These are phyloP conservation scores for Fusarium chuoi DNA, from an alignment of 2,329 filamentous ascomycete species.

Conservation along the genomic window DNA sequence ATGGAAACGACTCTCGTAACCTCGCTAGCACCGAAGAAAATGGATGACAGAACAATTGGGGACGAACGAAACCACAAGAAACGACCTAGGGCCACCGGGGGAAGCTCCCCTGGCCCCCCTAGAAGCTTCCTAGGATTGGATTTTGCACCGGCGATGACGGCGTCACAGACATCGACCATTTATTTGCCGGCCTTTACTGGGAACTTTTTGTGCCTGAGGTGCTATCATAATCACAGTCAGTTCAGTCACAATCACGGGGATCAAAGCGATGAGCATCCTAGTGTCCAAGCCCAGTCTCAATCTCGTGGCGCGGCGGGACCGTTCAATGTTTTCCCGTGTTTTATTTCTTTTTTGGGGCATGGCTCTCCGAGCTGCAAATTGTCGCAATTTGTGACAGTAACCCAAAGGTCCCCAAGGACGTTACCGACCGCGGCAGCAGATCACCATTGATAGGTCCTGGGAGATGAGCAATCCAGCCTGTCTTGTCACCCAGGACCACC, in stretches of 20 bases:
- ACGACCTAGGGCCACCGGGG: constrained; percentile 30
- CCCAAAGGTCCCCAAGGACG: neutral
- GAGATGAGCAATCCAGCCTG: constrained; percentile 33
- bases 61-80: constrained; percentile 29
- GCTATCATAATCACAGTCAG: neutral
- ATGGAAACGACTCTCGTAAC: constrained; percentile 21
- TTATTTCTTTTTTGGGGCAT: constrained; percentile 26
- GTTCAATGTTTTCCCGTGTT: constrained; percentile 26
- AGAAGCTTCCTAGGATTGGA: constrained; percentile 26
- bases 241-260: constrained; percentile 11
- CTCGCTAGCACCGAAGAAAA: constrained; percentile 23
- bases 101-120: constrained; percentile 34
- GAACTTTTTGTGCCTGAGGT: constrained; percentile 14
- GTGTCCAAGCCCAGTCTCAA: constrained; percentile 25
- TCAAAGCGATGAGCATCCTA: constrained; percentile 22
- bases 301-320: constrained; percentile 24
- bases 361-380: constrained; percentile 29
- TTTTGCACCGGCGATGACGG: constrained; percentile 23
- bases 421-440: constrained; percentile 8
- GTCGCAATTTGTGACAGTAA: constrained; percentile 26
- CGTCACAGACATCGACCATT: constrained; percentile 19
- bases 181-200: constrained; percentile 17
- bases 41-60: constrained; percentile 36
- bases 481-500: constrained; percentile 26
- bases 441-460: constrained; percentile 25